phyloP scores from a whole-genome alignment of 176 grass and related monocot species.

The Avena sativa region DNA sequence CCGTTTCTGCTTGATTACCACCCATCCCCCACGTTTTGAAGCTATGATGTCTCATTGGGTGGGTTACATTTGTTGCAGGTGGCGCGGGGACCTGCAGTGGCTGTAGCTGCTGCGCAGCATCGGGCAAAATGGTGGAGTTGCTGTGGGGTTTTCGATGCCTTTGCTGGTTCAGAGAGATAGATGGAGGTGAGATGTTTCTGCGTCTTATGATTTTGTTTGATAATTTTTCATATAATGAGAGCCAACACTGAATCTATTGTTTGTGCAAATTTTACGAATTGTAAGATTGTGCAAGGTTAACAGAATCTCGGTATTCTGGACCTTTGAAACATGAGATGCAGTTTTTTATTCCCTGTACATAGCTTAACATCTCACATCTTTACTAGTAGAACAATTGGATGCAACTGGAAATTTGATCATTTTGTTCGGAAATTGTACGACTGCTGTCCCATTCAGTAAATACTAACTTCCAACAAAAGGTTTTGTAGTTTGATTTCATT shows the following conservation, averaged over 20 bases:
- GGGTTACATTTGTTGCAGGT: conserved; percentile 45
- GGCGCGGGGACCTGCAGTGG: conserved; percentile 43
- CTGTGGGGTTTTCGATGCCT: conserved; percentile 71
- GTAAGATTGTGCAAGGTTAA: not conserved
- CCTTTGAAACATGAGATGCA: conserved; percentile 13
- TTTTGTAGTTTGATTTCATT: not conserved
- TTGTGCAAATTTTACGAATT: not conserved
- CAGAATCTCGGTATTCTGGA: not conserved
- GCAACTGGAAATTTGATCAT: not conserved
- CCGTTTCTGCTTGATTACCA: conserved; percentile 3
- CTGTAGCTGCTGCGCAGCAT: conserved; percentile 36
- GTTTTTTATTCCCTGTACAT: conserved; percentile 6
- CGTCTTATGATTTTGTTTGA: not conserved
- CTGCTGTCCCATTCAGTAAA: not conserved
- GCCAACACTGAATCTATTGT: not conserved
- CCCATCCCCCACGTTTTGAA: not conserved
- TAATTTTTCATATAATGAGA: conserved; percentile 1
- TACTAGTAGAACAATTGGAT: conserved; percentile 22
- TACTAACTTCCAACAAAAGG: not conserved
- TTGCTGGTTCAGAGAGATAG: conserved; percentile 63
- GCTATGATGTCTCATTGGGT: conserved; percentile 38
- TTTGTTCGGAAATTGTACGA: not conserved
- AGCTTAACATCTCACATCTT: conserved; percentile 7
- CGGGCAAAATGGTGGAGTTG: conserved; percentile 83
- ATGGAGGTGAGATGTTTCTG: conserved; percentile 57